phyloP scores from a whole-genome alignment of 1,284 basidiomycete species.

The Uromyces viciae-fabae region DNA sequence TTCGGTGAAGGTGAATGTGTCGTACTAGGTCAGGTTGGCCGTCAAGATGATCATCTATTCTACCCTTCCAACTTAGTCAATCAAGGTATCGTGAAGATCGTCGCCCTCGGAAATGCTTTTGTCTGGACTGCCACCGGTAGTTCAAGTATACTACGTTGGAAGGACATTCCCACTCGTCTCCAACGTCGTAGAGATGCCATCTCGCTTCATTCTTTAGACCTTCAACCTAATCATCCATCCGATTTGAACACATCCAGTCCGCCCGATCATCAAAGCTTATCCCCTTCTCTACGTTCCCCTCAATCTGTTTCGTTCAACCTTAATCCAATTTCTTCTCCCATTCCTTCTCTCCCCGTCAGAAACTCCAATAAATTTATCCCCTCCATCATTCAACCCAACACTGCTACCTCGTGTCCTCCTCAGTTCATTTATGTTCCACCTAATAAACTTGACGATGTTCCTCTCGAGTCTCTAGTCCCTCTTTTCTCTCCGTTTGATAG shows the following conservation, averaged over 20 bases:
- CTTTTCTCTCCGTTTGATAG: constrained; percentile 34
- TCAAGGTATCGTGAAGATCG: constrained; percentile 77
- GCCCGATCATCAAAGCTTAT: background rate
- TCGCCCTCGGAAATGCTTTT: constrained; percentile 75
- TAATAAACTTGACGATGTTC: constrained; percentile 5
- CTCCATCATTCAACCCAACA: constrained; percentile 12
- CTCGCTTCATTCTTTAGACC: background rate
- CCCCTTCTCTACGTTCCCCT: background rate
- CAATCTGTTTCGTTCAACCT: constrained; percentile 27
- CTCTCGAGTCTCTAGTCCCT: constrained; percentile 41
- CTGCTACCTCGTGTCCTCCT: background rate
- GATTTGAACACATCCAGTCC: too few relatives aligned
- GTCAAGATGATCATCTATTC: constrained; percentile 43
- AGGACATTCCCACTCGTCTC: constrained; percentile 57
- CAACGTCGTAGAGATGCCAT: constrained; percentile 28
- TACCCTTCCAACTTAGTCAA: constrained; percentile 54
- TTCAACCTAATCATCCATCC: background rate
- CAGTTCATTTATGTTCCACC: background rate
- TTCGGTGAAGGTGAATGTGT: constrained; percentile 84
- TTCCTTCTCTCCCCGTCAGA: constrained; percentile 61
- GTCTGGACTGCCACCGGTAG: constrained; percentile 87
- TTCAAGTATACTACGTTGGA: constrained; percentile 78
- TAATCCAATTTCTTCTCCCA: background rate
- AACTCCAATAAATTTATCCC: constrained; percentile 56
- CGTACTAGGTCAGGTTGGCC: constrained; percentile 68